Evolutionary conservation across 331 rosid genomes (phyloP), one percentile per base, ranked within the genome.

Genomic region (Erythrophleum ivorense): DNA sequence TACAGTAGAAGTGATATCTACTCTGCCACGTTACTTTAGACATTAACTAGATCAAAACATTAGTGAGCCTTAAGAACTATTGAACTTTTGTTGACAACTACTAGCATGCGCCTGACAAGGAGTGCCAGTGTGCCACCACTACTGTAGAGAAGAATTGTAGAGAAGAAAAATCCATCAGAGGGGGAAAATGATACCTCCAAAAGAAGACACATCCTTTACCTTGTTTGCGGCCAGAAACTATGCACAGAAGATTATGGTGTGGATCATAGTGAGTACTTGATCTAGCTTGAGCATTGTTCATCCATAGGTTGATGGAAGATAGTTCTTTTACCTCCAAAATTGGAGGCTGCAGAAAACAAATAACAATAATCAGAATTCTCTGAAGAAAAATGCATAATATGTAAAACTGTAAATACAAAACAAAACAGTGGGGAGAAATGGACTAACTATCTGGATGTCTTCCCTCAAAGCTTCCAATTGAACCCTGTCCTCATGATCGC

Each of bases 191-290:
- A 69, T 63, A 81, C 33, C 31, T 16, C 38, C 49, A 24, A 10
- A 41, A 55, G 72, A 82, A 40, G 64, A 69, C 31, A 45, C 24
- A 34, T 76, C 55, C 7, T 38, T 40, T 36, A 89, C 96, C 96
- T 89, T 80, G 85, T 88, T 88, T 91, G 74, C 82, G 12, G 76
- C 96, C 96, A 78, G 86, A 82, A 80, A 91, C 92, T 70, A 89
- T 8, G 71, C 95, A 89, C 45, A 91, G 87, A 84, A 91, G 86
- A 69, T 89, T 89, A 76, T 88, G 91, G 83, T 91, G 87, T 19
- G 96, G 96, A 83, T 89, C 96, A 82, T 89, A 91, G 84, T 91
- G 95, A 72, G 95, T 85, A 76, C 91, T 91, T 82, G 93, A 91
- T 83, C 95, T 89, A 63, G 89, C 84, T 67, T 81, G 75, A 80